A percentile compares a stretch with the other conserved stretches of the same genome.
phyloP scores from a whole-genome alignment of 805 yeast species.

The Spathaspora girioi region DNA sequence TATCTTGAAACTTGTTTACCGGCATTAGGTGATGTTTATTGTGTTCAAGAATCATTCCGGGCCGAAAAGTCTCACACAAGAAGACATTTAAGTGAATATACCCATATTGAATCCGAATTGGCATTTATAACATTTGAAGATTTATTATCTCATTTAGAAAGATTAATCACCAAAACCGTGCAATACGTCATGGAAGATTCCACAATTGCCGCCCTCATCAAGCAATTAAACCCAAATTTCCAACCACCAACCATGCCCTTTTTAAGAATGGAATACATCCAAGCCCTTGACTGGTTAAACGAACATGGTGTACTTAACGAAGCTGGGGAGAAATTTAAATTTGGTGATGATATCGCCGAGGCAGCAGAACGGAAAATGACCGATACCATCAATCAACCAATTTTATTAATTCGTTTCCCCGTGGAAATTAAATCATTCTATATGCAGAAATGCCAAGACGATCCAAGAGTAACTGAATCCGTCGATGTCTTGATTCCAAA shows the following conservation, averaged over 20 bases:
- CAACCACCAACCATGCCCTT: slow-evolving; percentile 81
- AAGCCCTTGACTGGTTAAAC: slow-evolving; percentile 94
- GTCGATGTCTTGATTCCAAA: slow-evolving; percentile 99
- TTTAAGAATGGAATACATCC: slow-evolving; percentile 84
- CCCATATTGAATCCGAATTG: slow-evolving; percentile 94
- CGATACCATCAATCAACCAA: slow-evolving; percentile 89
- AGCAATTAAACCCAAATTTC: slow-evolving; percentile 91
- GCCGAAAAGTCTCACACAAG: slow-evolving; percentile 99
- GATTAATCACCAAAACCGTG: slow-evolving; percentile 63
- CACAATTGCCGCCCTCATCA: slow-evolving; percentile 82
- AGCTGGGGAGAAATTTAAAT: slow-evolving; percentile 87
- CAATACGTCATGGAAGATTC: slow-evolving; percentile 84
- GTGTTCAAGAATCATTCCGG: slow-evolving; percentile 97
- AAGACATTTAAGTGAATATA: slow-evolving; percentile 95
- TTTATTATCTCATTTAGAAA: slow-evolving; percentile 79
- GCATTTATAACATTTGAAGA: slow-evolving; percentile 87
- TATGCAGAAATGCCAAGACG: slow-evolving; percentile 91
- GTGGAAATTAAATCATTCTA: slow-evolving; percentile 96
- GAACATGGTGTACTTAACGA: slow-evolving; percentile 93
- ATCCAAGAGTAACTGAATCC: slow-evolving; percentile 93
- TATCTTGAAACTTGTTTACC: slow-evolving; percentile 96
- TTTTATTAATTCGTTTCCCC: slow-evolving; percentile 91
- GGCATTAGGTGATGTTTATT: slow-evolving; percentile 93
- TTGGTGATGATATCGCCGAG: slow-evolving; percentile 99
- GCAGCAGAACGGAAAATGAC: slow-evolving; percentile 99